Evolutionary conservation across 2,329 filamentous ascomycete species (phyloP).

Genomic region (Xylogone sp.): DNA sequence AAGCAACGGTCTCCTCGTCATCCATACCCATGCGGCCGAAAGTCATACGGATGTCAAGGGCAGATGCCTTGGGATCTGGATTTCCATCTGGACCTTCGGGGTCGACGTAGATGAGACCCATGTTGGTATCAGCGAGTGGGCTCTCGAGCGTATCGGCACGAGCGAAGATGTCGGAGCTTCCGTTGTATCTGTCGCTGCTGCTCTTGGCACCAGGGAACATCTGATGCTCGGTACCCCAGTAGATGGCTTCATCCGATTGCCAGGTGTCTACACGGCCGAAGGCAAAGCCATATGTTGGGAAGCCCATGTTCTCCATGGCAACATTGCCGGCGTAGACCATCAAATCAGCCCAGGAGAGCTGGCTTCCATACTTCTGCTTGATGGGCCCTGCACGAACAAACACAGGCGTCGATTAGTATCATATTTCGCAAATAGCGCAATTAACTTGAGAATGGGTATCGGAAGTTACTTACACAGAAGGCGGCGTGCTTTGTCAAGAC

Average conservation of each 20-base stretch:
- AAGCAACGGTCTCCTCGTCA: slow-evolving; percentile 56
- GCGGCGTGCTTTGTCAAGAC: slow-evolving; percentile 58
- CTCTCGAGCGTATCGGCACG: slow-evolving; percentile 33
- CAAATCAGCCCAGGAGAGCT: slow-evolving; percentile 59
- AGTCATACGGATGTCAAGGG: slow-evolving; percentile 53
- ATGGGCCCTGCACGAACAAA: slow-evolving; percentile 40
- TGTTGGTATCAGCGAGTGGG: slow-evolving; percentile 52
- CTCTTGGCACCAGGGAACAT: slow-evolving; percentile 47
- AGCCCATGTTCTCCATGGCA: slow-evolving; percentile 56
- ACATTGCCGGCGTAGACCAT: slow-evolving; percentile 55
- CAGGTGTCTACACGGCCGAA: slow-evolving; percentile 54
- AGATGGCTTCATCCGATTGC: slow-evolving; percentile 57
- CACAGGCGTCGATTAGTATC: background rate
- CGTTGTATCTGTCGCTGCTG: slow-evolving; percentile 47
- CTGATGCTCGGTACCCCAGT: slow-evolving; percentile 56
- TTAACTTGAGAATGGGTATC: background rate
- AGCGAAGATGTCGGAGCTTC: slow-evolving; percentile 30
- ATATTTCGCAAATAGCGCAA: background rate
- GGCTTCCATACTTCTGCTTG: slow-evolving; percentile 61
- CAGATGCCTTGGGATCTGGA: slow-evolving; percentile 51
- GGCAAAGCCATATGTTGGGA: slow-evolving; percentile 53
- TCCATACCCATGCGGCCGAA: slow-evolving; percentile 62
- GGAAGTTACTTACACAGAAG: slow-evolving; percentile 36
- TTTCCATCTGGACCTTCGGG: slow-evolving; percentile 56
- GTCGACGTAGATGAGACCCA: slow-evolving; percentile 62